Evolutionary conservation across 345 rosid species (phyloP).

Genomic region (Triadica sebifera): DNA sequence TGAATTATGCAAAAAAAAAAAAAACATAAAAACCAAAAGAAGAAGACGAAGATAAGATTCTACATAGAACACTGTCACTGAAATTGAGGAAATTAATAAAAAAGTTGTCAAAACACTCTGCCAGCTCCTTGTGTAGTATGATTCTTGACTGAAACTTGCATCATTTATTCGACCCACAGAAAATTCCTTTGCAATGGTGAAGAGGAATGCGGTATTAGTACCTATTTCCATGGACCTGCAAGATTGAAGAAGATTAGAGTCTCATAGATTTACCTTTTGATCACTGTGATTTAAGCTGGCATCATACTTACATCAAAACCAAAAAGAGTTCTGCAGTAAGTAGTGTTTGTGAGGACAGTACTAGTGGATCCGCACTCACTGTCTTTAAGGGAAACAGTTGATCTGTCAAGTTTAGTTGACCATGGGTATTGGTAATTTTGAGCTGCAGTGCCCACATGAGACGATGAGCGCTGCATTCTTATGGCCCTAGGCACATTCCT

Average conservation of each 20-base stretch:
- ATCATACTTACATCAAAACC: constrained; percentile 32
- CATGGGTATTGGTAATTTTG: constrained; percentile 65
- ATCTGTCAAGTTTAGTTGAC: constrained; percentile 77
- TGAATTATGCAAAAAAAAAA: background rate
- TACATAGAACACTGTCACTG: background rate
- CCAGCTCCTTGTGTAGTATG: background rate
- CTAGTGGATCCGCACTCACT: constrained; percentile 89
- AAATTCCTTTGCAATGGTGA: background rate
- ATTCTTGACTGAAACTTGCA: background rate
- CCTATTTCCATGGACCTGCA: constrained; percentile 30
- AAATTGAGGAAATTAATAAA: background rate
- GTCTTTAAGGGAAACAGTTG: constrained; percentile 62
- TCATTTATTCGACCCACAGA: background rate
- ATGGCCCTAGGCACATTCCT: constrained; percentile 65
- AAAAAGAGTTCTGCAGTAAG: constrained; percentile 60
- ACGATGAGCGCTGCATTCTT: constrained; percentile 90
- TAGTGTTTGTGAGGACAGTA: constrained; percentile 62
- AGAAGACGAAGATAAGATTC: background rate
- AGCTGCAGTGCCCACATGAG: constrained; percentile 57
- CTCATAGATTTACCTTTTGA: background rate
- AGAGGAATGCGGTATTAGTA: background rate
- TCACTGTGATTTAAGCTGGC: background rate
- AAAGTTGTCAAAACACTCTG: background rate
- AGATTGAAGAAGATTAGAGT: background rate
- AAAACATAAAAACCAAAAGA: background rate